Evolutionary conservation across 129 eudicot genomes (phyloP).

Genomic region (Tanacetum coccineum): DNA sequence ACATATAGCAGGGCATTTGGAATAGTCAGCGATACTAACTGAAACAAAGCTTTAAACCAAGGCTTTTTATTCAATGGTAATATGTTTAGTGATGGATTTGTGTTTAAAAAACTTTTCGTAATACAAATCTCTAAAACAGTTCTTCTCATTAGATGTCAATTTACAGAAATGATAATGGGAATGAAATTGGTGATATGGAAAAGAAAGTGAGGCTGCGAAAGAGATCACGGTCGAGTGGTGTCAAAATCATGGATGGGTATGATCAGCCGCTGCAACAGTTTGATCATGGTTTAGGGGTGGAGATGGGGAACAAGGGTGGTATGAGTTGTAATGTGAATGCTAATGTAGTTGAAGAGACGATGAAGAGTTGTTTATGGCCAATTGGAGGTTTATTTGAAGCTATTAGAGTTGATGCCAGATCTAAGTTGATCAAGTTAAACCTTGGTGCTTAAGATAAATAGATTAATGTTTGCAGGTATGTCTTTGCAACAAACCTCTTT

Average conservation of each 20-base stretch:
- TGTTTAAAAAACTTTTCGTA: too few species aligned
- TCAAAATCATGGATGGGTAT: conserved; percentile 40
- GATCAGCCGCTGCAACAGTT: conserved; percentile 24
- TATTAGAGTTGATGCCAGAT: conserved; percentile 86
- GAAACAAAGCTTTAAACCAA: too few species aligned
- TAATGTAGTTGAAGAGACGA: conserved; percentile 72
- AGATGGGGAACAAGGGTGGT: conserved; percentile 1
- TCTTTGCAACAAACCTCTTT: neutral
- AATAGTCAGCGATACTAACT: too few species aligned
- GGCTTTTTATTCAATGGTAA: too few species aligned
- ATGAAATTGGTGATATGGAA: conserved; percentile 37
- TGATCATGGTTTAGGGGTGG: conserved; percentile 13
- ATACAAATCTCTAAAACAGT: too few species aligned
- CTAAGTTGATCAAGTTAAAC: conserved; percentile 11
- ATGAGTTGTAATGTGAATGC: conserved; percentile 20
- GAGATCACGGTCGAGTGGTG: conserved; percentile 35
- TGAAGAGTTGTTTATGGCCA: conserved; percentile 84
- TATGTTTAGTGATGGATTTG: too few species aligned
- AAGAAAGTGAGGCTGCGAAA: conserved; percentile 45
- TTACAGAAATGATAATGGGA: conserved; percentile 19
- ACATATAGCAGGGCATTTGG: too few species aligned
- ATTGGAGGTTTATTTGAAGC: conserved; percentile 84
- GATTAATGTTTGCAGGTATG: neutral
- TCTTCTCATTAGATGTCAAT: too few species aligned
- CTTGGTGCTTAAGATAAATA: neutral